These are phyloP conservation scores for Pelargonium citronellum DNA, from an alignment of 441 rosid genomes.

Conservation along the genomic window DNA sequence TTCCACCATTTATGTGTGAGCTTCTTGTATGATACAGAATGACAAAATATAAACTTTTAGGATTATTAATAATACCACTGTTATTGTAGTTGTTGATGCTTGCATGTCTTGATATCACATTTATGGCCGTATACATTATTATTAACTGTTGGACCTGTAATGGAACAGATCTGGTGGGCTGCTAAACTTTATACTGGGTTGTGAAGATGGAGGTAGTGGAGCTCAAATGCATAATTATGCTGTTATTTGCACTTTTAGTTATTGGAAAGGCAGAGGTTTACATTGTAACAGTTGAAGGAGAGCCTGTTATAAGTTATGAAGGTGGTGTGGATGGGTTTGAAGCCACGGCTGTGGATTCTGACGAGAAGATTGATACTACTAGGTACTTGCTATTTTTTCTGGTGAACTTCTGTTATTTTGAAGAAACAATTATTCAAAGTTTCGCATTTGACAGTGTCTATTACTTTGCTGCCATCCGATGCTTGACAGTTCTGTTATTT, in stretches of 20 bases:
- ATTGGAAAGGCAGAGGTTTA: conserved; percentile 61
- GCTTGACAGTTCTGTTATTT: neutral
- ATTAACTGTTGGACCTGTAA: conserved; percentile 19
- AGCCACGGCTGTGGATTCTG: conserved; percentile 79
- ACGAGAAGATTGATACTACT: conserved; percentile 65
- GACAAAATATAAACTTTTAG: neutral
- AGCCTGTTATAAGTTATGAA: conserved; percentile 74
- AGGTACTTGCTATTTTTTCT: conserved; percentile 40
- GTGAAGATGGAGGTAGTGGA: conserved; percentile 37
- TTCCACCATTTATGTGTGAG: neutral
- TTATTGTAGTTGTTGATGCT: neutral
- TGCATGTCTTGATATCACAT: neutral
- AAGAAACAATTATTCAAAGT: neutral
- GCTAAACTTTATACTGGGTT: conserved; percentile 20
- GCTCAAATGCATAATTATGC: conserved; percentile 23
- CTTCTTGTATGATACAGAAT: neutral
- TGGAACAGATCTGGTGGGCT: conserved; percentile 34
- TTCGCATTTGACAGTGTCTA: too few relatives aligned
- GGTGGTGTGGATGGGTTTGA: conserved; percentile 85
- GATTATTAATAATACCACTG: neutral
- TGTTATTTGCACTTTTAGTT: conserved; percentile 33
- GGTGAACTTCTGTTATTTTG: conserved; percentile 11
- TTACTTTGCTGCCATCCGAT: too few relatives aligned
- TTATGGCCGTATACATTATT: neutral
- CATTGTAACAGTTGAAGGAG: conserved; percentile 83